These are phyloP conservation scores for Cichorium intybus DNA, from an alignment of 140 eudicot species.

Conservation along the genomic window DNA sequence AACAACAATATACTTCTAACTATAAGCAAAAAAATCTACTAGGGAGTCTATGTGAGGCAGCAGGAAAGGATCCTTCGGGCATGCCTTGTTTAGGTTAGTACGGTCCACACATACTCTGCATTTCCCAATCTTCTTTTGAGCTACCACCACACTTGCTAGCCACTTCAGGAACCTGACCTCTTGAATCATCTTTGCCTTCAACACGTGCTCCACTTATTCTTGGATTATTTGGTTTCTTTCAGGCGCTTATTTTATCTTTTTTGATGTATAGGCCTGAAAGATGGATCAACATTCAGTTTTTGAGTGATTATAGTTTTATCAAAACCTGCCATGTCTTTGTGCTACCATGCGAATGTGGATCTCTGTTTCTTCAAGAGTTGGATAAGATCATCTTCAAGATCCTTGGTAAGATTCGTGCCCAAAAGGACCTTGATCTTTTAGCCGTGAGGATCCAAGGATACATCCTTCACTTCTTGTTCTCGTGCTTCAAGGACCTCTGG, in stretches of 20 bases:
- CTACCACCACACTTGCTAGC: too few relatives aligned
- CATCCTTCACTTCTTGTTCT: background rate
- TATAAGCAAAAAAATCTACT: too few relatives aligned
- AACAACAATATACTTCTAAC: too few relatives aligned
- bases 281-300: too few relatives aligned
- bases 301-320: too few relatives aligned
- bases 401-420: background rate
- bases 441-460: background rate
- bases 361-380: too few relatives aligned
- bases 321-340: too few relatives aligned
- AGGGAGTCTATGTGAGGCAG: background rate
- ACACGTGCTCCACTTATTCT: background rate
- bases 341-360: too few relatives aligned
- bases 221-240: background rate
- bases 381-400: background rate
- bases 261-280: background rate
- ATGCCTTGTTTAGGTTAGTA: background rate
- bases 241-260: background rate
- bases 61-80: background rate
- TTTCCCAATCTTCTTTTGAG: background rate
- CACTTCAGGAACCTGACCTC: too few relatives aligned
- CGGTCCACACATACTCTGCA: background rate
- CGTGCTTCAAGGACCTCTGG: background rate
- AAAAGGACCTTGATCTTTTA: background rate
- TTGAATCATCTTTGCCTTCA: background rate